Evolutionary conservation across 2,329 filamentous ascomycete genomes (phyloP).

Genomic region (Davidsoniella eucalypti): DNA sequence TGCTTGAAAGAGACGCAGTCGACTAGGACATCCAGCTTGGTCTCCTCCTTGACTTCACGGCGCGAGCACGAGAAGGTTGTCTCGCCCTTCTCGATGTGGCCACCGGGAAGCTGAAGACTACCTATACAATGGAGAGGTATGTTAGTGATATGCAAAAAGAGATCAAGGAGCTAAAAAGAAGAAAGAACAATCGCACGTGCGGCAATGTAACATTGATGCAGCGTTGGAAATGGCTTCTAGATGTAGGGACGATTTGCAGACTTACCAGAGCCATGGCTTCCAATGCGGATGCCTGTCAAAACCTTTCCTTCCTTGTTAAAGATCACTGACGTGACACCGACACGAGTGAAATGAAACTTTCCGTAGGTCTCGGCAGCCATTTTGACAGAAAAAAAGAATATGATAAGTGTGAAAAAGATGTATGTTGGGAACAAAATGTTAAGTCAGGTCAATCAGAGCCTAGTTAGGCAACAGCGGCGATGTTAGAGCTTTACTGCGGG

Average conservation of each 20-base stretch:
- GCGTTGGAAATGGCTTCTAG: not conserved
- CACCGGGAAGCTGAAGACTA: conserved; percentile 53
- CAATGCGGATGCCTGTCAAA: conserved; percentile 30
- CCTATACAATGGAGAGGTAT: conserved; percentile 23
- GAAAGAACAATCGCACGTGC: too few species aligned
- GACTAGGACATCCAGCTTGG: conserved; percentile 39
- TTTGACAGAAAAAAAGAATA: too few species aligned
- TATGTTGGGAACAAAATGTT: too few species aligned
- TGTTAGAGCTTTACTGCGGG: too few species aligned
- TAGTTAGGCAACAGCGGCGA: too few species aligned
- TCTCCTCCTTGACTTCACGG: conserved; percentile 56
- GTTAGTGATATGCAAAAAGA: not conserved
- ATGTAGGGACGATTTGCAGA: not conserved
- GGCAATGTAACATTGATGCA: not conserved
- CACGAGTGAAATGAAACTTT: conserved; percentile 22
- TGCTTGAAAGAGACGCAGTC: conserved; percentile 15
- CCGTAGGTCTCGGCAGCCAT: not conserved
- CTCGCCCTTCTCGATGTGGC: conserved; percentile 58
- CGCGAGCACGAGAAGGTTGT: conserved; percentile 42
- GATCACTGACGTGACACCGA: conserved; percentile 34
- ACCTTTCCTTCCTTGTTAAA: conserved; percentile 26
- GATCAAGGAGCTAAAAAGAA: too few species aligned
- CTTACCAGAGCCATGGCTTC: conserved; percentile 33
- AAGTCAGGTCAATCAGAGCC: too few species aligned
- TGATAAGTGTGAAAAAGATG: too few species aligned